A percentile compares a stretch with the other conserved stretches of the same genome.
phyloP scores from a whole-genome alignment of 2,329 filamentous ascomycete genomes.

The Colletotrichum theobromicola region DNA sequence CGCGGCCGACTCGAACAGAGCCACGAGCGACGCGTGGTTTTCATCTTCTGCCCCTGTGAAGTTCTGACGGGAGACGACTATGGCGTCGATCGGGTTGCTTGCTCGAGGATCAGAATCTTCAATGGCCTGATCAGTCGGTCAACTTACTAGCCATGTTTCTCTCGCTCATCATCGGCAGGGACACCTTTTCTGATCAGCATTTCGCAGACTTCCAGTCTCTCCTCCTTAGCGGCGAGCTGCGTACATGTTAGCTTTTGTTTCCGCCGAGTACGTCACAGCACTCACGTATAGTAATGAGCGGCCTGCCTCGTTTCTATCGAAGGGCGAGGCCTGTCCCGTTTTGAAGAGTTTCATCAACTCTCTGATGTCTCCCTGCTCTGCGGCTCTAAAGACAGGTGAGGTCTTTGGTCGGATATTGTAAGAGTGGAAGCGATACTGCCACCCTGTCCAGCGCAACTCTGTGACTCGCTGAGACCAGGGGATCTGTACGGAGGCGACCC shows the following conservation, averaged over 20 bases:
- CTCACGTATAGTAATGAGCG: background rate
- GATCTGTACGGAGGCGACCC: background rate
- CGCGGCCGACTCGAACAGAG: slow-evolving; percentile 27
- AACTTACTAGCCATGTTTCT: background rate
- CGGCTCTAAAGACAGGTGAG: background rate
- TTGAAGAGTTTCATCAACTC: background rate
- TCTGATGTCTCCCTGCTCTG: background rate
- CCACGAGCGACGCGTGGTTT: background rate
- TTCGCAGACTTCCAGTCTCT: background rate
- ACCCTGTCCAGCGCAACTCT: background rate
- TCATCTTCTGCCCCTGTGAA: background rate
- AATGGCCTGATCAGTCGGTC: background rate
- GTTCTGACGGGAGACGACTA: background rate
- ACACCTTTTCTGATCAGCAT: background rate
- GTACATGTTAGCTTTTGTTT: background rate
- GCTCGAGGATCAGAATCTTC: background rate
- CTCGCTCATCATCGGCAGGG: background rate
- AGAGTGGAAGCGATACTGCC: background rate
- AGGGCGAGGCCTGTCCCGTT: background rate
- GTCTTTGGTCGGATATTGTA: background rate
- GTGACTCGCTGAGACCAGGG: background rate
- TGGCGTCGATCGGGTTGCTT: background rate
- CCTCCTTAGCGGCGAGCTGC: background rate
- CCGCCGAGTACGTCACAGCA: background rate
- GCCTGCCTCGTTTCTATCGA: background rate